Conservation (phyloP, 208 protist genomes). For the Crithidia mellificae region DNA sequence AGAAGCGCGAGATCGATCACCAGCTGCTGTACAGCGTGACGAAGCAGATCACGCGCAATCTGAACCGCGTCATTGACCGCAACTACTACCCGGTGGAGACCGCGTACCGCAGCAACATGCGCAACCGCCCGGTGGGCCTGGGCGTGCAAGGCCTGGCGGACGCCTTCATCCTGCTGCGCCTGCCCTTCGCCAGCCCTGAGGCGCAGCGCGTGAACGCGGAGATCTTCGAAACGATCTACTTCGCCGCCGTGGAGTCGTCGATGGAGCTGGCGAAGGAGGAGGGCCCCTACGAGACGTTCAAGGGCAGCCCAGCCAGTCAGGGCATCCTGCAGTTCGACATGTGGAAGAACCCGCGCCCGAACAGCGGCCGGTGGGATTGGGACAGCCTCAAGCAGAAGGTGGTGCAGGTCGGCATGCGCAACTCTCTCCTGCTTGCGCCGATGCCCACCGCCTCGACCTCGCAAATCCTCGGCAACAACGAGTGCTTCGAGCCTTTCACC, state of each 20-base stretch:
- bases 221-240: conserved; percentile 99
- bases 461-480: conserved; percentile 99
- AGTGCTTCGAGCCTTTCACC: conserved; percentile 99
- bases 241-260: conserved; percentile 89
- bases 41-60: conserved; percentile 94
- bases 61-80: conserved; percentile 99
- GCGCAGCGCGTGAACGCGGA: conserved; percentile 95
- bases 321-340: conserved; percentile 99
- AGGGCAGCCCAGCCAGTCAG: conserved; percentile 93
- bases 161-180: conserved; percentile 94
- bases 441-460: conserved; percentile 99
- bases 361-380: conserved; percentile 97
- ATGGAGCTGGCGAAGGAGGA: conserved; percentile 92
- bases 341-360: conserved; percentile 87
- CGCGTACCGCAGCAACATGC: conserved; percentile 94
- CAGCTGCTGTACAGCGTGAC: conserved; percentile 90
- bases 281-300: conserved; percentile 95
- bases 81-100: conserved; percentile 99
- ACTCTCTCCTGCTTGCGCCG: conserved; percentile 98
- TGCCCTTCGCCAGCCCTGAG: conserved; percentile 94
- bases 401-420: conserved; percentile 93
- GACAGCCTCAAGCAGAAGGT: conserved; percentile 90
- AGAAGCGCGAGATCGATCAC: conserved; percentile 86
- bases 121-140: conserved; percentile 98
- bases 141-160: conserved; percentile 99